Base-by-base conservation (phyloP, 179 eudicot species). In the Silene vulgaris region DNA sequence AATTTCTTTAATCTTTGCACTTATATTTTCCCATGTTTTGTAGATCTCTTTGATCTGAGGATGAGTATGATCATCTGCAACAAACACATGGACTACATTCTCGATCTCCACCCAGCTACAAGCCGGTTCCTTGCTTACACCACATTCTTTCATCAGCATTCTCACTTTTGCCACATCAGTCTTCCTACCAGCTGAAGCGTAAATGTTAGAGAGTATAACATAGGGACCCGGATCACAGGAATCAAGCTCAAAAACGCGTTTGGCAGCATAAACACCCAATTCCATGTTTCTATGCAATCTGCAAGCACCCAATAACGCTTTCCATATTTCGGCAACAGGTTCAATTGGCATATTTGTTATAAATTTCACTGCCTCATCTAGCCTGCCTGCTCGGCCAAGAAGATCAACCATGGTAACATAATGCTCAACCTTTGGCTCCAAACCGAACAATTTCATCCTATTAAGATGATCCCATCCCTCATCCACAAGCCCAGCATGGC, bases 41-140 rank as follows among this genome's bases (percentile, higher is more conserved):
- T 71, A 59, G 32, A 90, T 88, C 72, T 88, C 89, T 57, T 87
- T 82, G 48, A 75, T 83, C 78, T 84, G 82, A 65, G 97, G 96
- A 80, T 92, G 93, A 23, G 85, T 74, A 77, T 83, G 87, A 62
- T 90, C 96, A 74, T 84, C 82, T 13, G 97, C 87, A 73, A 90
- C 87, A 78, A 92, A 92, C 85, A 86, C 69, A 71, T 92, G 97
- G 63, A 92, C 91, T 21, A 75, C 77, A 80, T 89, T 90, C 78
- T 78, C 90, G 66, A 92, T 85, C 84, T 92, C 97, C 78, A 89
- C 89, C 97, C 97, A 92, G 78, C 97, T 92, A 81, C 91, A 90
- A 78, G 96, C 96, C 29, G 97, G 96, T 79, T 90, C 97, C 74
- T 90, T 92, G 79, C 84, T 90, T 37, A 87, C 84, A 40, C 93